Evolutionary conservation across 2,329 filamentous ascomycete species (phyloP).

Genomic region (Aureobasidium vineae): DNA sequence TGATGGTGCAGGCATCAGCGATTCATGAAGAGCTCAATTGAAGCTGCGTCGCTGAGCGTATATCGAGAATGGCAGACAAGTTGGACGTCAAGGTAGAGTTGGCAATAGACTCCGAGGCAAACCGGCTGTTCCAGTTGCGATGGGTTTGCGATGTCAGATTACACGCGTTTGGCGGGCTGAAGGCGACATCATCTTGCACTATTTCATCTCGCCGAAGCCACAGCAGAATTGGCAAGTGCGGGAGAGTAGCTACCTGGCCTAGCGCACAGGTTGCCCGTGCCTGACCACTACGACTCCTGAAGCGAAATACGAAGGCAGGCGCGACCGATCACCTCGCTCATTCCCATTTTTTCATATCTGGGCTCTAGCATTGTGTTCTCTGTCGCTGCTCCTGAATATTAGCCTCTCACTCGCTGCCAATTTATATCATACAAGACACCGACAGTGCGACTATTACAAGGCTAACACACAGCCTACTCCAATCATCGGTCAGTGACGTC

Average conservation of each 20-base stretch:
- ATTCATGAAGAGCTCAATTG: not conserved
- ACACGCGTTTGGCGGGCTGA: slow-evolving; percentile 11
- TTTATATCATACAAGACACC: slow-evolving; percentile 12
- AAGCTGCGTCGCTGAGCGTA: not conserved
- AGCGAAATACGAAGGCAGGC: slow-evolving; percentile 18
- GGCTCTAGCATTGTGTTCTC: slow-evolving; percentile 11
- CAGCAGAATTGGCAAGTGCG: slow-evolving; percentile 15
- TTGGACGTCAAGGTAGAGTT: slow-evolving; percentile 2
- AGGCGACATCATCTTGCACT: slow-evolving; percentile 18
- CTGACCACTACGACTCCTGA: slow-evolving; percentile 21
- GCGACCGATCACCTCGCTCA: slow-evolving; percentile 6
- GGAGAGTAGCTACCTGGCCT: slow-evolving; percentile 2
- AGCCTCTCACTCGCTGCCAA: slow-evolving; percentile 11
- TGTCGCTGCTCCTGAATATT: not conserved
- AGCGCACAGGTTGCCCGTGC: not conserved
- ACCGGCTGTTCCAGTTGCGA: not conserved
- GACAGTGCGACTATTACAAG: slow-evolving; percentile 2
- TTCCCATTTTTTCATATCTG: not conserved
- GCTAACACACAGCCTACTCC: not conserved
- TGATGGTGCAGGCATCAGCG: not conserved
- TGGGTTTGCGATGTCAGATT: slow-evolving; percentile 3
- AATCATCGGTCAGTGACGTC: slow-evolving; percentile 23
- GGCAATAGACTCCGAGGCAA: not conserved
- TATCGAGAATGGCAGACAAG: not conserved
- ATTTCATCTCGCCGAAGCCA: slow-evolving; percentile 14